phyloP scores from a whole-genome alignment of 352 stramenopile species.

The Phytophthora pistaciae region DNA sequence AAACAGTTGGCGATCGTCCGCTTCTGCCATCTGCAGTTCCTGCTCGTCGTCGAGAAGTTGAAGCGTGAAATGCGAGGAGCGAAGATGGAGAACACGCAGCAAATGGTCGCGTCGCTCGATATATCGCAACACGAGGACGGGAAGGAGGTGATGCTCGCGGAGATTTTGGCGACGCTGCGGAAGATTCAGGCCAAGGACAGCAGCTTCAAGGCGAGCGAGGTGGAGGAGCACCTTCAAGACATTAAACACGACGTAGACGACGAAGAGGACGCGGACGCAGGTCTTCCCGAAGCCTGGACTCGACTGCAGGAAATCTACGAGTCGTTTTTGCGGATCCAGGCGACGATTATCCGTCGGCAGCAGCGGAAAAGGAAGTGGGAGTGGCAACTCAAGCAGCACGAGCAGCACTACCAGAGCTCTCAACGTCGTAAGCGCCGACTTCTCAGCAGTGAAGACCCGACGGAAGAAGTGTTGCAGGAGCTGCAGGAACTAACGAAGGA shows the following conservation, averaged over 20 bases:
- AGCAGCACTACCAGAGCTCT: conserved; percentile 18
- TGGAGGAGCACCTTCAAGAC: conserved; percentile 38
- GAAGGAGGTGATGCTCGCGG: conserved; percentile 38
- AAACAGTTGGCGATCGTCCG: conserved; percentile 42
- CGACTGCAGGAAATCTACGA: conserved; percentile 49
- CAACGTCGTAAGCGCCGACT: conserved; percentile 24
- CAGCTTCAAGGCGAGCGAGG: conserved; percentile 29
- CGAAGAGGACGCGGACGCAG: conserved; percentile 25
- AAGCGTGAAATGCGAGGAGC: conserved; percentile 48
- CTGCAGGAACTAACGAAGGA: conserved; percentile 50
- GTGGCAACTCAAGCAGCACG: conserved; percentile 27
- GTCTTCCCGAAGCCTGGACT: conserved; percentile 34
- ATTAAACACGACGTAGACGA: conserved; percentile 39
- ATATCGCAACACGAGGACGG: conserved; percentile 23
- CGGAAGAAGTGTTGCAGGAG: conserved; percentile 41
- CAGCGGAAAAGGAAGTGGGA: conserved; percentile 27
- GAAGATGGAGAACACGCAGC: conserved; percentile 35
- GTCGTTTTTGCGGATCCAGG: conserved; percentile 55
- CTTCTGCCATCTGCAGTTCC: conserved; percentile 55
- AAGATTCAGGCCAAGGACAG: conserved; percentile 47
- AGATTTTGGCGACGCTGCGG: conserved; percentile 44
- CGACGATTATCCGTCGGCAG: conserved; percentile 38
- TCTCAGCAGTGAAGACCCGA: conserved; percentile 28
- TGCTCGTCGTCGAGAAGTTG: conserved; percentile 55
- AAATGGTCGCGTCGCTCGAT: conserved; percentile 44